Conservation (phyloP, 768 basidiomycete species). For the Phlebiopsis gigantea region DNA sequence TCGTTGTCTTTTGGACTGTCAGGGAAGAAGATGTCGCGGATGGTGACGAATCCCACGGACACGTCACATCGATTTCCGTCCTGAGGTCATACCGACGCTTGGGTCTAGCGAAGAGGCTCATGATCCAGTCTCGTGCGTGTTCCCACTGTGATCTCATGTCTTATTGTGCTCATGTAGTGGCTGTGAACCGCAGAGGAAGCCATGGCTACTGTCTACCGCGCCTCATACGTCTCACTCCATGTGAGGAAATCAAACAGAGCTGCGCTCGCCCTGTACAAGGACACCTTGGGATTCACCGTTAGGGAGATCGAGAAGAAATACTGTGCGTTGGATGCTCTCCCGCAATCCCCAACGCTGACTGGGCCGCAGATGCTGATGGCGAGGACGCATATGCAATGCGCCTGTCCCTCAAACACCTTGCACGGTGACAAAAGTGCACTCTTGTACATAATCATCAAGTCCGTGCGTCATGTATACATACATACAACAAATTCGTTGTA, state of each 20-base stretch:
- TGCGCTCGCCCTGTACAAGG: constrained; percentile 82
- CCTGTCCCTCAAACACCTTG: constrained; percentile 44
- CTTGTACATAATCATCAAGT: constrained; percentile 13
- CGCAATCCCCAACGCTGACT: not conserved
- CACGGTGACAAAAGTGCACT: constrained; percentile 9
- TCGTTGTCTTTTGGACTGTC: not conserved
- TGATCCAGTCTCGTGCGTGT: constrained; percentile 84
- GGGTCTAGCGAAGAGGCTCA: constrained; percentile 89
- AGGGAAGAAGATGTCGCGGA: constrained; percentile 67
- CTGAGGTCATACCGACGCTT: constrained; percentile 85
- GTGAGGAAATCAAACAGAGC: constrained; percentile 95
- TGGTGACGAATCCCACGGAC: constrained; percentile 68
- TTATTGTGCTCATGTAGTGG: not conserved
- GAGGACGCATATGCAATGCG: constrained; percentile 95
- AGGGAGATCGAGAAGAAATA: constrained; percentile 85
- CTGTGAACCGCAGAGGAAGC: constrained; percentile 69
- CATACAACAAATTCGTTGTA: not conserved
- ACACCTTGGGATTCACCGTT: constrained; percentile 86
- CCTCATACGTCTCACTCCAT: constrained; percentile 80
- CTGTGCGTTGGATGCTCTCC: constrained; percentile 50
- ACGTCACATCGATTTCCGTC: constrained; percentile 96
- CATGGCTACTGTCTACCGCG: constrained; percentile 85
- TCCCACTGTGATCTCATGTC: not conserved
- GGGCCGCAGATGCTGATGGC: constrained; percentile 76
- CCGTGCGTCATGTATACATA: constrained; percentile 1